Evolutionary conservation across 345 rosid genomes (phyloP).

Genomic region (Moricandia moricandioides): DNA sequence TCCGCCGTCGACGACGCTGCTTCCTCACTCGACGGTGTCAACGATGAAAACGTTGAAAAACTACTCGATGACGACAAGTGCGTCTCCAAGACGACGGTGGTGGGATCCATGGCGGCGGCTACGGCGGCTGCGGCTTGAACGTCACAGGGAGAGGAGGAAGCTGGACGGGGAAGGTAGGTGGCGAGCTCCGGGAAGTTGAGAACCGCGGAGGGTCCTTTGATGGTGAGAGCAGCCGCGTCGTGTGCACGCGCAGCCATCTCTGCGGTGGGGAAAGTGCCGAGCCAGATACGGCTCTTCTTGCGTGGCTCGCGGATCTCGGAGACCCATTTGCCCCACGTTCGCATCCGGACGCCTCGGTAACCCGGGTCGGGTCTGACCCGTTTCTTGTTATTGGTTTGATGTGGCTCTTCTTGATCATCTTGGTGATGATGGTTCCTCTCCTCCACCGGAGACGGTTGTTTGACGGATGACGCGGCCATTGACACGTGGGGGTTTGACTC

Average conservation of each 20-base stretch:
- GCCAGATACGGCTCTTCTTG: slow-evolving; percentile 94
- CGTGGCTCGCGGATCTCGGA: slow-evolving; percentile 97
- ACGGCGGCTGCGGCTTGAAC: slow-evolving; percentile 86
- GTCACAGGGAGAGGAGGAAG: slow-evolving; percentile 71
- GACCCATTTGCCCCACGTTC: slow-evolving; percentile 98
- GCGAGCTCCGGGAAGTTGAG: slow-evolving; percentile 87
- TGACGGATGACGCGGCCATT: slow-evolving; percentile 24
- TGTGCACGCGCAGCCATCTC: slow-evolving; percentile 99
- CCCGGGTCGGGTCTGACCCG: slow-evolving; percentile 43
- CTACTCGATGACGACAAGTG: slow-evolving; percentile 3
- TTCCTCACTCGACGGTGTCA: slow-evolving; percentile 36
- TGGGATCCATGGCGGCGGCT: slow-evolving; percentile 70
- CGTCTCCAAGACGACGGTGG: slow-evolving; percentile 1
- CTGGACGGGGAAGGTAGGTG: slow-evolving; percentile 69
- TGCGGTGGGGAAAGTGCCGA: slow-evolving; percentile 82
- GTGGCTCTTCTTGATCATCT: neutral
- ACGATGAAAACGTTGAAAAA: slow-evolving; percentile 14
- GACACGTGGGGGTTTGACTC: slow-evolving; percentile 32
- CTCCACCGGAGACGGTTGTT: slow-evolving; percentile 13
- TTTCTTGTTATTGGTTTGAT: slow-evolving; percentile 30
- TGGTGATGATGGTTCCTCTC: neutral
- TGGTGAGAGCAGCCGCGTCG: slow-evolving; percentile 88
- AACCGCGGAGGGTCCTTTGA: slow-evolving; percentile 79
- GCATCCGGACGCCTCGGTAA: slow-evolving; percentile 86
- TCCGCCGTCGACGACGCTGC: slow-evolving; percentile 51